A percentile compares a stretch with the other conserved stretches of the same genome.
phyloP scores from a whole-genome alignment of 2,329 filamentous ascomycete genomes.

The Cryphonectria parasitica region DNA sequence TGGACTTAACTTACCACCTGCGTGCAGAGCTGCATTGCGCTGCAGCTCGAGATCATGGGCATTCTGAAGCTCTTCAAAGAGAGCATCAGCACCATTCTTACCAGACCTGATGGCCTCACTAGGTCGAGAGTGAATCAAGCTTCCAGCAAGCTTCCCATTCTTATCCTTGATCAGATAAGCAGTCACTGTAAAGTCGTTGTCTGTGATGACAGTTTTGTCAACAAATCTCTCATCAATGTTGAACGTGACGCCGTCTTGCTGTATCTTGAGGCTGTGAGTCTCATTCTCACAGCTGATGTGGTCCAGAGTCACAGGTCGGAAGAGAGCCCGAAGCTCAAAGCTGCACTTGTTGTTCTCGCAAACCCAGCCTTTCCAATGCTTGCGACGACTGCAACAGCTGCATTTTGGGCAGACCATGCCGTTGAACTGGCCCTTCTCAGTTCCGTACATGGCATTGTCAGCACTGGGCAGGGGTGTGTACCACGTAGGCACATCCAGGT shows the following conservation, averaged over 20 bases:
- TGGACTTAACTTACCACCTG: slow-evolving; percentile 38
- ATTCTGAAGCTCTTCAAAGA: slow-evolving; percentile 54
- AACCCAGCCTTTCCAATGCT: slow-evolving; percentile 61
- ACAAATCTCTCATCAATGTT: slow-evolving; percentile 5
- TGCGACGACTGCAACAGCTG: slow-evolving; percentile 62
- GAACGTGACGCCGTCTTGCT: background rate
- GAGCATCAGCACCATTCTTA: slow-evolving; percentile 59
- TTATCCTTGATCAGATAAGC: slow-evolving; percentile 51
- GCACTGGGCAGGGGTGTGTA: slow-evolving; percentile 42
- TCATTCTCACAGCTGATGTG: slow-evolving; percentile 30
- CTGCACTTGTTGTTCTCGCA: slow-evolving; percentile 57
- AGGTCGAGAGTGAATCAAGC: slow-evolving; percentile 46
- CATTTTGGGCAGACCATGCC: slow-evolving; percentile 72
- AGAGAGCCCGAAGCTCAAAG: slow-evolving; percentile 43
- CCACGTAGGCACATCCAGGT: slow-evolving; percentile 44
- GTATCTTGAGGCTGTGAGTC: background rate
- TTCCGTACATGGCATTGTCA: slow-evolving; percentile 44
- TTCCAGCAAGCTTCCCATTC: slow-evolving; percentile 48
- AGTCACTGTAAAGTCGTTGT: slow-evolving; percentile 32
- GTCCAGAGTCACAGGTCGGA: slow-evolving; percentile 32
- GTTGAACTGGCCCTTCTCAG: slow-evolving; percentile 56
- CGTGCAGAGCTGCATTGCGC: slow-evolving; percentile 44
- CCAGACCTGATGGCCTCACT: slow-evolving; percentile 47
- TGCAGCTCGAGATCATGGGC: slow-evolving; percentile 46
- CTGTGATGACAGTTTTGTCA: background rate